Evolutionary conservation across 2,329 filamentous ascomycete genomes (phyloP), one percentile per base, ranked within the genome.

Genomic region (Iodosphaeria phyllophila): DNA sequence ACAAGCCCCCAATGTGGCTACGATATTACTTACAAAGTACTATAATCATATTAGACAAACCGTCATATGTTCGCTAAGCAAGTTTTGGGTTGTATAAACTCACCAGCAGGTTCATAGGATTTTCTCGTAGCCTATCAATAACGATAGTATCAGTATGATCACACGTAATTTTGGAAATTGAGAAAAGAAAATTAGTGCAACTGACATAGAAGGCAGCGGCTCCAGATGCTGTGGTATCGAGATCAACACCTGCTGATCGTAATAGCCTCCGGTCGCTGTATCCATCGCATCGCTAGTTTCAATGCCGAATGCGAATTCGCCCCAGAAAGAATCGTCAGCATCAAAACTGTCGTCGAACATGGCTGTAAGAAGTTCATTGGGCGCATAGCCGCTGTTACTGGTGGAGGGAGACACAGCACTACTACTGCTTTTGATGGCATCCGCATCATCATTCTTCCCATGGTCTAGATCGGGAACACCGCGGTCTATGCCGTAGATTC

Each of bases 21-120:
- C 11, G 8, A 4, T 19, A 23, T 6, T 28, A 39, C 54, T 41
- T 43, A 58, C 54, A 35, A 64, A 63, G 35, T 63, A 64, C 55
- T 59, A 28, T 15, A 16, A 18, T 15, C 3, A 20, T 12, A 14
- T 13, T 20, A 13, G n/a, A 20, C n/a, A 13, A 10, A 13, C n/a
- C 19, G 19, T 20, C 19, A 20, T 13, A 9, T 13, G 19, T 10
- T 20, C 19, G n/a, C 13, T 7, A 9, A 4, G 4, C 8, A 9
- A 13, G 19, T n/a, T 15, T 22, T n/a, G 4, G 17, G 17, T 27
- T 6, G 18, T 17, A 11, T 9, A 12, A 15, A 43, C 50, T 35
- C 34, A 56, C 52, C 35, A 89, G 58, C 32, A 89, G 47, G 39
- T 89, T 86, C 66, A 86, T 86, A 1, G 70, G 74, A 36, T 80